A percentile compares a stretch with the other conserved stretches of the same genome.
Evolutionary conservation across 768 basidiomycete genomes (phyloP).

Genomic region (Scleroderma bovista): DNA sequence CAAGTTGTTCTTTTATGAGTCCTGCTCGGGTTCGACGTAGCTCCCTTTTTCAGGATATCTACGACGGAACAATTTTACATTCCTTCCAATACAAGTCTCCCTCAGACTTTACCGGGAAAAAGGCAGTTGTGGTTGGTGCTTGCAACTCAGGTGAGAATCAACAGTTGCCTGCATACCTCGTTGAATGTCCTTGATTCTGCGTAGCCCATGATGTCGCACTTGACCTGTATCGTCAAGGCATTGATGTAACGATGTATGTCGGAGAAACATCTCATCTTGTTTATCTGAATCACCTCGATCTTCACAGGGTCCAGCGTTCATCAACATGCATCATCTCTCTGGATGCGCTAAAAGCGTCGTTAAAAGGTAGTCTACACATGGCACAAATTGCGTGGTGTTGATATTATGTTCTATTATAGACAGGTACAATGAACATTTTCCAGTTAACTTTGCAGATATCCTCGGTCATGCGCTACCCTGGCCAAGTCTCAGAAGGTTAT

Average conservation of each 20-base stretch:
- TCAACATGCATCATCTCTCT: constrained; percentile 24
- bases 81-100: constrained; percentile 45
- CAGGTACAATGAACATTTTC: constrained; percentile 25
- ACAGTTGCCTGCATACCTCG: too few species aligned
- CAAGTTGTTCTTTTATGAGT: constrained; percentile 3
- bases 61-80: constrained; percentile 49
- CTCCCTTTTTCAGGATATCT: constrained; percentile 33
- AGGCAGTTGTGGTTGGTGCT: constrained; percentile 59
- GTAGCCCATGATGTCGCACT: constrained; percentile 36
- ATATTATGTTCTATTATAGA: neutral
- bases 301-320: constrained; percentile 24
- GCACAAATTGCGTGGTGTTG: too few species aligned
- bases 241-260: constrained; percentile 24
- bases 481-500: constrained; percentile 11
- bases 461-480: constrained; percentile 19
- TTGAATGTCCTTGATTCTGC: neutral
- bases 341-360: too few species aligned
- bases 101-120: constrained; percentile 48
- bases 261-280: constrained; percentile 15
- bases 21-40: neutral
- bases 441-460: constrained; percentile 20
- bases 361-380: too few species aligned
- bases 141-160: constrained; percentile 46
- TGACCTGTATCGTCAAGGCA: constrained; percentile 26
- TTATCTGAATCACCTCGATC: neutral